Percentiles rank a stretch among this genome's conserved stretches.
phyloP scores from a whole-genome alignment of 257 asterid genomes.

The Agastache rugosa region DNA sequence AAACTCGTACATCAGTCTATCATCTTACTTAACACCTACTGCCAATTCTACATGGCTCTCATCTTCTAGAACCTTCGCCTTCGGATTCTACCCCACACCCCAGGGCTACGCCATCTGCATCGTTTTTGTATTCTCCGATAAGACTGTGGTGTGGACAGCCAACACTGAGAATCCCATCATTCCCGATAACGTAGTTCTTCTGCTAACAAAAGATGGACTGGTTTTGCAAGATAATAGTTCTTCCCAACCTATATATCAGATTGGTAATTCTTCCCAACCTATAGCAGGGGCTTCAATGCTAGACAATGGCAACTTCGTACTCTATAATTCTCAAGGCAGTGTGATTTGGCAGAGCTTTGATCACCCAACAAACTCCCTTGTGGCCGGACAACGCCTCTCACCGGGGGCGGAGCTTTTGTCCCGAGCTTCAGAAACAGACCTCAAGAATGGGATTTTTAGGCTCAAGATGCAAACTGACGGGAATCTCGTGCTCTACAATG shows the following conservation, averaged over 20 bases:
- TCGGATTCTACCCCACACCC: neutral
- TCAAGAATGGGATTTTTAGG: slow-evolving; percentile 42
- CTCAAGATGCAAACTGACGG: slow-evolving; percentile 57
- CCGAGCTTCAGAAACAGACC: slow-evolving; percentile 47
- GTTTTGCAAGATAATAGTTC: slow-evolving; percentile 9
- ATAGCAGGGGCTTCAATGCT: slow-evolving; percentile 51
- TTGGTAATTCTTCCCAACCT: slow-evolving; percentile 8
- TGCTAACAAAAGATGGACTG: slow-evolving; percentile 43
- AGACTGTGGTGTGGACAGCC: slow-evolving; percentile 46
- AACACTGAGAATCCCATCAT: slow-evolving; percentile 37
- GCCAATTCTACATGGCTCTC: slow-evolving; percentile 1
- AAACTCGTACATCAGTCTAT: neutral
- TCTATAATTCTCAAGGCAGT: slow-evolving; percentile 33
- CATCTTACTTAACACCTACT: neutral
- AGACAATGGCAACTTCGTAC: slow-evolving; percentile 62
- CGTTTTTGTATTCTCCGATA: neutral
- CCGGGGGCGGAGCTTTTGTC: slow-evolving; percentile 38
- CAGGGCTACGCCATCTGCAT: neutral
- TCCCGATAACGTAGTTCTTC: slow-evolving; percentile 30
- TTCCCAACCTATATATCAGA: neutral
- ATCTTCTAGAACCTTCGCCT: neutral
- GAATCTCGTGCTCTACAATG: slow-evolving; percentile 58
- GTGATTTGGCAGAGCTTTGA: slow-evolving; percentile 67
- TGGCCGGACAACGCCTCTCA: slow-evolving; percentile 46
- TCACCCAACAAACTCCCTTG: slow-evolving; percentile 53